These are phyloP conservation scores for Nitzschia sp. DNA, from an alignment of 108 stramenopile genomes.

Conservation along the genomic window DNA sequence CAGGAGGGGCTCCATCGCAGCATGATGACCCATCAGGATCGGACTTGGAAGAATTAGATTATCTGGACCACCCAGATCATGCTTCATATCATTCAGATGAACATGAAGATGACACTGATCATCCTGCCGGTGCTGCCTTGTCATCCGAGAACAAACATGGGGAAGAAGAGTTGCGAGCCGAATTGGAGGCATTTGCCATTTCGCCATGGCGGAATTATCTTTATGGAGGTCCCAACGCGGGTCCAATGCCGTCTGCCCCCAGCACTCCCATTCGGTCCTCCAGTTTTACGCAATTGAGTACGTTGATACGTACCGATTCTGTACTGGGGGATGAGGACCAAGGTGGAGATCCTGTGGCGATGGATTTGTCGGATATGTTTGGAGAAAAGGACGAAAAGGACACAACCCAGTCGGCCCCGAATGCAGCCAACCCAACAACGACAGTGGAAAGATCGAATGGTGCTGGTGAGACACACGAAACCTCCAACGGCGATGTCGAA, in stretches of 20 bases:
- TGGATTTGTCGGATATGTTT: background rate
- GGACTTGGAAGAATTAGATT: too few species aligned
- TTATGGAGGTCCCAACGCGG: background rate
- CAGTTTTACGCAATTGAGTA: background rate
- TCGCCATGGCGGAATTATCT: background rate
- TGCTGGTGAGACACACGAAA: too few species aligned
- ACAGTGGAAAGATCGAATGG: too few species aligned
- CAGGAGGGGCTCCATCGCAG: too few species aligned
- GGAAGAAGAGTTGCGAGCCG: background rate
- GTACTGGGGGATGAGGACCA: background rate
- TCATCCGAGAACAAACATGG: background rate
- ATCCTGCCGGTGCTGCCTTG: background rate
- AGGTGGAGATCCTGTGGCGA: background rate
- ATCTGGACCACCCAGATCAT: too few species aligned
- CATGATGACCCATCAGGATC: too few species aligned
- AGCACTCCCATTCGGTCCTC: background rate
- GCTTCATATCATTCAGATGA: too few species aligned
- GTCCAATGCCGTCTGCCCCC: background rate
- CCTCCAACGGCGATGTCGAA: background rate
- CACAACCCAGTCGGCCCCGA: background rate
- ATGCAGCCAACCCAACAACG: background rate
- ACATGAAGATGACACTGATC: background rate
- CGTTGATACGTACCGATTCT: background rate
- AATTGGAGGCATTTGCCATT: background rate
- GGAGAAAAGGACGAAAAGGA: background rate